These are phyloP conservation scores for Populus nigra DNA, from an alignment of 345 rosid genomes.

Conservation along the genomic window DNA sequence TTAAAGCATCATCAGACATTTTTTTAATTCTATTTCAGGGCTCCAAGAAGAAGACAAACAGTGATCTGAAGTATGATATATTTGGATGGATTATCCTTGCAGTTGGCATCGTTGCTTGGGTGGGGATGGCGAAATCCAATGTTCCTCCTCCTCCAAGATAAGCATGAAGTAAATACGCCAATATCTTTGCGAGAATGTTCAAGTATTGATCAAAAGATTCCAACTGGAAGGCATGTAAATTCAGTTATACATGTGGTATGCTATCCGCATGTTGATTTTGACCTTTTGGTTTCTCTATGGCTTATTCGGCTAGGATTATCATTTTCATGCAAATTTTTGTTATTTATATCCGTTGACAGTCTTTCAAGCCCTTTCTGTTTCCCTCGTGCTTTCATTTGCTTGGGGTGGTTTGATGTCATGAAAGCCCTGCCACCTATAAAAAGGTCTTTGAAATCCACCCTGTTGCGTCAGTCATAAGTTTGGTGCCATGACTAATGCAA, in stretches of 20 bases:
- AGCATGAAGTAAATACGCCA: slow-evolving; percentile 19
- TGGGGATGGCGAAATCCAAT: slow-evolving; percentile 27
- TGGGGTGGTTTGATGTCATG: background rate
- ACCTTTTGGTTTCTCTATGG: background rate
- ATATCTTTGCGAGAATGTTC: slow-evolving; percentile 19
- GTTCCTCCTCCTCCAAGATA: slow-evolving; percentile 33
- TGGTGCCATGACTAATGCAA: background rate
- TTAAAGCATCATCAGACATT: background rate
- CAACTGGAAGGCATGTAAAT: slow-evolving; percentile 15
- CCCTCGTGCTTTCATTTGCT: background rate
- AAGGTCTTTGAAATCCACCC: background rate
- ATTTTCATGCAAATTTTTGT: background rate
- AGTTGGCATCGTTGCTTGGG: slow-evolving; percentile 25
- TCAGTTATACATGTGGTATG: slow-evolving; percentile 15
- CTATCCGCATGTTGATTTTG: slow-evolving; percentile 5
- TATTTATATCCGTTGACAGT: background rate
- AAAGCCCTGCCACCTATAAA: background rate
- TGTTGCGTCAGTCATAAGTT: background rate
- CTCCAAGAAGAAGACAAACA: slow-evolving; percentile 25
- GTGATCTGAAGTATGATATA: slow-evolving; percentile 23
- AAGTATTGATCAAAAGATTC: slow-evolving; percentile 5
- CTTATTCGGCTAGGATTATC: background rate
- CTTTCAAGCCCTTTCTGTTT: background rate
- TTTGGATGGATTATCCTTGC: slow-evolving; percentile 33
- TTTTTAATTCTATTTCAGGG: slow-evolving; percentile 12